Evolutionary conservation across 371 early-diverging fungal genomes (phyloP), one percentile per base, ranked within the genome.

Genomic region (Phascolomyces articulosus): DNA sequence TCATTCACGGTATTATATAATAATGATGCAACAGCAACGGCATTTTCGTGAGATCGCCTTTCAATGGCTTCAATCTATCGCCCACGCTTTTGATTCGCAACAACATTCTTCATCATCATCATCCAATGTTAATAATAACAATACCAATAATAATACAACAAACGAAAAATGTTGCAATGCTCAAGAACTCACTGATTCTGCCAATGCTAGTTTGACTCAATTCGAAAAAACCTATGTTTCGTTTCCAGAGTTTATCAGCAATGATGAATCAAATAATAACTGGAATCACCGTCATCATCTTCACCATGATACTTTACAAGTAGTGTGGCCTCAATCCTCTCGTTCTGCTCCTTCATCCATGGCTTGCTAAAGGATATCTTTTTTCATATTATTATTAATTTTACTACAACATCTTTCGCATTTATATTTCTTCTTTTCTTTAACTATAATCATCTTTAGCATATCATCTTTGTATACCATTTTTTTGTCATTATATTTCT

Each of bases 211-310:
- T 10, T 18, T 59, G 16, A 59, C 60, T 16, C 60, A 28, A 20
- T 68, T 68, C 47, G 68, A 68, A 57, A 68, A 68, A 38, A 68
- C 68, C 28, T 68, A 68, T 49, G 68, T 68, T 20, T 68, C 68
- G 7, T 68, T 68, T 54, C 68, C 68, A 24, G 68, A 68, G n/a
- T 55, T 62, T 26, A 24, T 44, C 54, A 40, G 53, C 41, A 26
- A 44, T 31, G 40, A 55, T n/a, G 40, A 51, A 51, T 21, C 13
- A 24, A 20, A 9, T 24, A 20, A 10, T 4, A 24, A 10, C 51
- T 51, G 51, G 51, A 51, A 16, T n/a, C 58, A 16, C 10, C 56
- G 15, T 31, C 56, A 55, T 29, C 56, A 55, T 27, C 56, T 28
- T 23, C 57, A 57, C 21, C 58, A 58, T n/a, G 40, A 58, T 20